Evolutionary conservation across 163 green algal species (phyloP), one percentile per base, ranked within the genome.

Genomic region (Picocystis sp.): DNA sequence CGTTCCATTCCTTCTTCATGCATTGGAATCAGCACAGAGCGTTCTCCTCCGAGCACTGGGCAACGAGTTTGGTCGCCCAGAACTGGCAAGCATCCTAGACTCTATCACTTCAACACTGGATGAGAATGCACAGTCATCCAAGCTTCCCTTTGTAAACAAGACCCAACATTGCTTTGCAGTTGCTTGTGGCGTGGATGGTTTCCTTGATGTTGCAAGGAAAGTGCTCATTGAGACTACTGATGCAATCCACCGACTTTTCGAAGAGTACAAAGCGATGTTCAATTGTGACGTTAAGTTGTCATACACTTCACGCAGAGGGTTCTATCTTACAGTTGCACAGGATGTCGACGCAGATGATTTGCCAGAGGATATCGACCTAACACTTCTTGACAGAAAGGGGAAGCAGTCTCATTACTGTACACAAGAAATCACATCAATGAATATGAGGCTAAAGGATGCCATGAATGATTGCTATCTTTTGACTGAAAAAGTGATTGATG

Each of bases 141-240:
- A 57, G 33, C 34, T 53, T 43, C 35, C 70, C 8, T 86, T 84
- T 45, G 57, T 83, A n/a, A 77, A 77, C 52, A 58, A 62, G 25
- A 75, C 79, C n/a, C 75, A 87, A 50, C 79, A 86, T 58, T 93
- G 66, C 65, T 92, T 86, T 78, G 81, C 82, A 14, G 65, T 92
- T 13, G 71, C 67, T n/a, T 50, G 50, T 13, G 67, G 70, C 0
- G 57, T 77, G 8, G 77, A 89, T 56, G 66, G 66, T 14, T 67
- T 94, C 38, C 61, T 94, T 49, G 85, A 92, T 45, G 46, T 94
- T 22, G 77, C 80, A 1, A 66, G 84, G 14, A 43, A 54, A 19
- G 75, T 59, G 43, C 90, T 95, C 58, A 85, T 65, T 51, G 60
- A 67, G 2, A 58, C 68, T 6, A 87, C 72, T 2, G 76, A 86